Evolutionary conservation across 805 yeast species (phyloP).

Genomic region (Yarrowia sp.): DNA sequence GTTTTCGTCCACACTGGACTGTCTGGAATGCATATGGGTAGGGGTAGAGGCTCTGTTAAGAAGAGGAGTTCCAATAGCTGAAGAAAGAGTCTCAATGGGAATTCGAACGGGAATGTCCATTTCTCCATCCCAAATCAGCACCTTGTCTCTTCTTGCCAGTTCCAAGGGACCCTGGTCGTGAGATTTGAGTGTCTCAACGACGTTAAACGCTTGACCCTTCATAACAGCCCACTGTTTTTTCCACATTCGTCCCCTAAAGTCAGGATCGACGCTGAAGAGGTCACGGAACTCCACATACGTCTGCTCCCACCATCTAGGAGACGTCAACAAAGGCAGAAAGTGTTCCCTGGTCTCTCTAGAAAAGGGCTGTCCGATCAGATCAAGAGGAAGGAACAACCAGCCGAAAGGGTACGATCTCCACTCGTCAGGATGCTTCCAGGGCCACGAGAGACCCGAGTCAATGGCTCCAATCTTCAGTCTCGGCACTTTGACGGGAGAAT

Average conservation of each 20-base stretch:
- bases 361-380: conserved; percentile 72
- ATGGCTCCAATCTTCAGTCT: conserved; percentile 68
- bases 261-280: conserved; percentile 62
- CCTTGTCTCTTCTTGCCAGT: conserved; percentile 63
- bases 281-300: conserved; percentile 57
- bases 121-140: conserved; percentile 65
- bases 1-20: conserved; percentile 15
- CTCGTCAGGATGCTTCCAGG: conserved; percentile 84
- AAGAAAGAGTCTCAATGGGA: conserved; percentile 52
- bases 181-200: conserved; percentile 67
- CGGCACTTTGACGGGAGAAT: conserved; percentile 49
- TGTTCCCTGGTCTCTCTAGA: conserved; percentile 61
- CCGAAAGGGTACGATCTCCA: conserved; percentile 83
- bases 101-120: conserved; percentile 62
- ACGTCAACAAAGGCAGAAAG: conserved; percentile 64
- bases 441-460: conserved; percentile 76
- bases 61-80: conserved; percentile 57
- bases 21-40: background rate
- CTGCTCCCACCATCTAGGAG: conserved; percentile 75
- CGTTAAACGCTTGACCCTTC: conserved; percentile 80
- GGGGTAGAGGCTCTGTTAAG: conserved; percentile 16
- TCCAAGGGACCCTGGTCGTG: conserved; percentile 72
- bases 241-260: conserved; percentile 72
- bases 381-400: conserved; percentile 72
- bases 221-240: conserved; percentile 69